phyloP scores from a whole-genome alignment of 768 basidiomycete genomes.

The Paxillus ammoniavirescens region DNA sequence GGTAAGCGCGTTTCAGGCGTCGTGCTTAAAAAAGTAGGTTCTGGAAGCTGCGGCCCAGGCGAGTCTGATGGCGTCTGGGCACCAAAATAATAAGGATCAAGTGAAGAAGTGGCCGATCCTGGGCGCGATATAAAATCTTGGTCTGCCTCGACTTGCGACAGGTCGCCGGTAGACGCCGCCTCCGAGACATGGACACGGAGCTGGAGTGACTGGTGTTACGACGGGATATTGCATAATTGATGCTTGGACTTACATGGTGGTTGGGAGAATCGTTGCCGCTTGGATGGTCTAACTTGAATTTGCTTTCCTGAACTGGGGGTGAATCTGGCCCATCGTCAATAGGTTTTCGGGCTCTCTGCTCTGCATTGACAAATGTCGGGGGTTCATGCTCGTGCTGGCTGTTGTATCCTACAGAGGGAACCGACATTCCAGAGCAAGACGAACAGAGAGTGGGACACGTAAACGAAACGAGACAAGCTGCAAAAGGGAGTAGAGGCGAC shows the following conservation, averaged over 20 bases:
- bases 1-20: constrained; percentile 60
- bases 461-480: constrained; percentile 16
- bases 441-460: constrained; percentile 38
- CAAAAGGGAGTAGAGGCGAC: constrained; percentile 8
- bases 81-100: constrained; percentile 90
- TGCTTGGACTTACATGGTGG: constrained; percentile 11
- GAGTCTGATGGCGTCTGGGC: constrained; percentile 67
- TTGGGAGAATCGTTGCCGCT: constrained; percentile 3
- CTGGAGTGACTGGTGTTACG: constrained; percentile 26
- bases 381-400: constrained; percentile 39
- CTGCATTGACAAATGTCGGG: constrained; percentile 24
- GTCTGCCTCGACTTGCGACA: constrained; percentile 43
- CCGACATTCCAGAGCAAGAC: constrained; percentile 41
- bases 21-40: constrained; percentile 38
- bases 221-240: background rate
- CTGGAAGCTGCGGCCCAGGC: constrained; percentile 47
- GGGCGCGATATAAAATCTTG: constrained; percentile 55
- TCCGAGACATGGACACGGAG: constrained; percentile 50
- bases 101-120: constrained; percentile 71
- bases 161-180: constrained; percentile 31
- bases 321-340: constrained; percentile 48
- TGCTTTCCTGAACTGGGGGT: constrained; percentile 33
- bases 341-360: constrained; percentile 51
- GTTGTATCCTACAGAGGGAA: constrained; percentile 36
- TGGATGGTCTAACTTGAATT: constrained; percentile 42